phyloP scores from a whole-genome alignment of 495 filamentous ascomycete genomes.

The Glonium stellatum region DNA sequence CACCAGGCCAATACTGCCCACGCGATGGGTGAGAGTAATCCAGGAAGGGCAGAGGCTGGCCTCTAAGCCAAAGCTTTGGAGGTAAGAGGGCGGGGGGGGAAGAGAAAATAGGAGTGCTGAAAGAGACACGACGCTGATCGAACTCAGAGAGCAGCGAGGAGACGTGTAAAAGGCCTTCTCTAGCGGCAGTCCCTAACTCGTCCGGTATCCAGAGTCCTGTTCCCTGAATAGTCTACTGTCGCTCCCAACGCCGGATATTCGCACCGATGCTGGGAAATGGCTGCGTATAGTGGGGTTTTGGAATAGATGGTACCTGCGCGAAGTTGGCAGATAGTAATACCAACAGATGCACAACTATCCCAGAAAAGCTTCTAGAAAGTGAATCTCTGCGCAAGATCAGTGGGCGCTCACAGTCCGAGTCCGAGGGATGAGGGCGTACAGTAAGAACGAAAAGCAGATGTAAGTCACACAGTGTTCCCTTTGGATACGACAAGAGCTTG shows the following conservation, averaged over 20 bases:
- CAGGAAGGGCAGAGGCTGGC: constrained; percentile 28
- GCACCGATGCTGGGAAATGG: constrained; percentile 10
- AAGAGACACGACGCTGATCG: constrained; percentile 23
- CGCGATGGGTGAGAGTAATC: constrained; percentile 24
- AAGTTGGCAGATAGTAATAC: constrained; percentile 19
- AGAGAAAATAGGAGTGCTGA: constrained; percentile 7
- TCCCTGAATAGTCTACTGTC: constrained; percentile 17
- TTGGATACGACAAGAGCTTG: constrained; percentile 18
- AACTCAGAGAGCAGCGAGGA: constrained; percentile 17
- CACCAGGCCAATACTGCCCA: constrained; percentile 28
- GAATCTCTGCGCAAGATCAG: constrained; percentile 23
- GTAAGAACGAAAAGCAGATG: constrained; percentile 23
- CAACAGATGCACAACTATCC: constrained; percentile 26
- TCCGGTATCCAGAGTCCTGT: constrained; percentile 19
- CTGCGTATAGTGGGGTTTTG: constrained; percentile 5
- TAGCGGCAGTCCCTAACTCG: constrained; percentile 13
- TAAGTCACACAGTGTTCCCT: constrained; percentile 15
- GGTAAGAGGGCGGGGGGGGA: constrained; percentile 16
- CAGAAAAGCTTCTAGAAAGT: constrained; percentile 31
- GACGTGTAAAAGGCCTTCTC: constrained; percentile 21
- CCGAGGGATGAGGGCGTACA: constrained; percentile 27
- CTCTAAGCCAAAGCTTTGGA: constrained; percentile 17
- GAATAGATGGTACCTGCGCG: constrained; percentile 25
- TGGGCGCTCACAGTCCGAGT: constrained; percentile 19
- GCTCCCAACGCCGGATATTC: constrained; percentile 16